Evolutionary conservation across 2,329 filamentous ascomycete species (phyloP).

Genomic region (Diaporthe sp.): DNA sequence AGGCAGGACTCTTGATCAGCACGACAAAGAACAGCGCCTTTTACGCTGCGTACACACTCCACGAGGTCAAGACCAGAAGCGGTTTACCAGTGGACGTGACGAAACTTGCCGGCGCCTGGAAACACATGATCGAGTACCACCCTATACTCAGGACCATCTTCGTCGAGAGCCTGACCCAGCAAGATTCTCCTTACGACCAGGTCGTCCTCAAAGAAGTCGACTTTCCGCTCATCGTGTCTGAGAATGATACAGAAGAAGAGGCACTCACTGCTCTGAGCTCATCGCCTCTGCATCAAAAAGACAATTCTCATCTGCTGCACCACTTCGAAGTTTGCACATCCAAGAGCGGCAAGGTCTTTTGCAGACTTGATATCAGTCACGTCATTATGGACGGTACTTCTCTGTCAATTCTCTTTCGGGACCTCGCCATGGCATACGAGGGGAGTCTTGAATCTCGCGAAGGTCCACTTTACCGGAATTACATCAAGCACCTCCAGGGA

Average conservation of each 20-base stretch:
- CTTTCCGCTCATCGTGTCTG: conserved; percentile 18
- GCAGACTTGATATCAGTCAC: conserved; percentile 49
- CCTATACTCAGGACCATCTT: conserved; percentile 46
- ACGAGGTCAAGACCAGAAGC: conserved; percentile 8
- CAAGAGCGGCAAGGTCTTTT: not conserved
- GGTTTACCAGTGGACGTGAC: conserved; percentile 27
- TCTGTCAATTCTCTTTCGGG: conserved; percentile 42
- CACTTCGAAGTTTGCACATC: conserved; percentile 10
- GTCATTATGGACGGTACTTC: conserved; percentile 48
- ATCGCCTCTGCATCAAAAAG: conserved; percentile 1
- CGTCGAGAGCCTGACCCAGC: conserved; percentile 41
- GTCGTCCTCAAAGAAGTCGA: conserved; percentile 41
- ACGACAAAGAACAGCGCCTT: conserved; percentile 41
- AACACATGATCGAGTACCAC: conserved; percentile 43
- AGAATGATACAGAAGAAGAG: not conserved
- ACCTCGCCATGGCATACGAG: conserved; percentile 42
- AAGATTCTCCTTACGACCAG: conserved; percentile 43
- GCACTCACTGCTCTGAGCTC: not conserved
- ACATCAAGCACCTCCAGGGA: conserved; percentile 37
- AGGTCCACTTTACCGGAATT: conserved; percentile 36
- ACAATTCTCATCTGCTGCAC: not conserved
- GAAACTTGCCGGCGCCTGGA: conserved; percentile 38
- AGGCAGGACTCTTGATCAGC: conserved; percentile 50
- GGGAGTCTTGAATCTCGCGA: not conserved
- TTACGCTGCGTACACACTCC: conserved; percentile 34